A percentile compares a stretch with the other conserved stretches of the same genome.
Evolutionary conservation across 768 basidiomycete genomes (phyloP).

Genomic region (Russula foetens): DNA sequence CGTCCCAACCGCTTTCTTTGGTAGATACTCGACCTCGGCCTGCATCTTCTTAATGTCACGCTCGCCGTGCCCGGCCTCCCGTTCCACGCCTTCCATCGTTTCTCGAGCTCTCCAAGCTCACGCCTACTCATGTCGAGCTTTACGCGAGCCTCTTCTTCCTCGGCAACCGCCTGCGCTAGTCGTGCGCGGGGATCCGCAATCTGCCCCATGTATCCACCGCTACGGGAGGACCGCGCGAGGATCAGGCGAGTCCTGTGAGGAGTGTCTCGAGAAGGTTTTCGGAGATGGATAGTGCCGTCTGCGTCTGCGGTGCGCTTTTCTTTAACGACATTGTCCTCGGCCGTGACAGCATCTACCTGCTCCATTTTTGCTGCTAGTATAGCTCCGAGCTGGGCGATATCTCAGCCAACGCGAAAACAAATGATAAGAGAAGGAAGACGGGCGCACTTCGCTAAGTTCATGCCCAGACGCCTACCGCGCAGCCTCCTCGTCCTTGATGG

Average conservation of each 20-base stretch:
- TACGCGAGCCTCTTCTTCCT: slow-evolving; percentile 74
- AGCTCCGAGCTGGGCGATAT: slow-evolving; percentile 40
- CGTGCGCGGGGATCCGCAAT: slow-evolving; percentile 77
- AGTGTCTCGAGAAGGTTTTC: slow-evolving; percentile 95
- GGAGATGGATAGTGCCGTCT: slow-evolving; percentile 54
- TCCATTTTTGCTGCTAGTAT: slow-evolving; percentile 50
- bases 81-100: slow-evolving; percentile 76
- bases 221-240: slow-evolving; percentile 57
- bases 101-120: slow-evolving; percentile 72
- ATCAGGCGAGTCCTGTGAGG: slow-evolving; percentile 79
- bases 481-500: slow-evolving; percentile 71
- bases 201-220: slow-evolving; percentile 90
- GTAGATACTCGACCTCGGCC: slow-evolving; percentile 48
- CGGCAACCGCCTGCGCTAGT: slow-evolving; percentile 67
- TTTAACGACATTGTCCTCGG: slow-evolving; percentile 55
- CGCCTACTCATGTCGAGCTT: slow-evolving; percentile 70
- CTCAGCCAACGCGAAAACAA: not conserved
- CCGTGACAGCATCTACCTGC: slow-evolving; percentile 48
- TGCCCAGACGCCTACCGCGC: slow-evolving; percentile 43
- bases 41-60: slow-evolving; percentile 56
- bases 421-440: not conserved
- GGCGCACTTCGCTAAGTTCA: slow-evolving; percentile 54
- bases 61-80: slow-evolving; percentile 71
- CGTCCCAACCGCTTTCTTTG: slow-evolving; percentile 43
- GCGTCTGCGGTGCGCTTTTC: slow-evolving; percentile 54